Conservation (phyloP, 306 rosid genomes). For the Prosopis cineraria region DNA sequence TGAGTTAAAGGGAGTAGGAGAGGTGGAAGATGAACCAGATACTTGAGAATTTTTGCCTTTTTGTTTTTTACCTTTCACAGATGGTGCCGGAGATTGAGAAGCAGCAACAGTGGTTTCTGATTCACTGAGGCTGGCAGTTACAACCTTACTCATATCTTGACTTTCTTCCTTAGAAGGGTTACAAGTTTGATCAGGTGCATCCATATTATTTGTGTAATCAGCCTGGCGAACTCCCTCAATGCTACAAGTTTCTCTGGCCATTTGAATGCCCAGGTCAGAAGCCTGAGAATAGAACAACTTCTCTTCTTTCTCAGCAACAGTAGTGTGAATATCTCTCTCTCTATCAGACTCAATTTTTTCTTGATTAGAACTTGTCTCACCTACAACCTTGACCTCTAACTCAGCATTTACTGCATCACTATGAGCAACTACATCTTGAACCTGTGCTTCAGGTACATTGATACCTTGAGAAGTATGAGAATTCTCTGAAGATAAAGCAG, state of each 20-base stretch:
- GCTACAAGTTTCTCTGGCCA: conserved; percentile 56
- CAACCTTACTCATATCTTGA: conserved; percentile 49
- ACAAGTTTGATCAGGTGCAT: conserved; percentile 34
- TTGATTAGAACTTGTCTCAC: conserved; percentile 45
- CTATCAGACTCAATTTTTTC: conserved; percentile 40
- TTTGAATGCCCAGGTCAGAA: conserved; percentile 62
- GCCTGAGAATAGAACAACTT: conserved; percentile 73
- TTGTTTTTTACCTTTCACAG: conserved; percentile 55
- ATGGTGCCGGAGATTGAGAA: conserved; percentile 52
- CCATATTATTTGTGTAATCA: conserved; percentile 38
- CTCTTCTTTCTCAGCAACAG: conserved; percentile 53
- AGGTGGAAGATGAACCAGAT: conserved; percentile 48
- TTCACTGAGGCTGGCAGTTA: conserved; percentile 42
- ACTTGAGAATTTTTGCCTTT: conserved; percentile 60
- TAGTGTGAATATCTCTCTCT: conserved; percentile 41
- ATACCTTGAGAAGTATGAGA: conserved; percentile 48
- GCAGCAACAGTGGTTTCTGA: conserved; percentile 39
- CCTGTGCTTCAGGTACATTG: conserved; percentile 39
- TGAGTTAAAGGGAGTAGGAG: conserved; percentile 54
- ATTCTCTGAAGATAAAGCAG: conserved; percentile 56
- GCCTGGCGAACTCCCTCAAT: conserved; percentile 45
- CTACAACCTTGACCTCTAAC: conserved; percentile 56
- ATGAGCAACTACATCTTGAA: conserved; percentile 48
- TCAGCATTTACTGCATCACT: conserved; percentile 47
- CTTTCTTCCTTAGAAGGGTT: conserved; percentile 40